Conservation (phyloP, 768 basidiomycete genomes). For the Sarcodon sp. region DNA sequence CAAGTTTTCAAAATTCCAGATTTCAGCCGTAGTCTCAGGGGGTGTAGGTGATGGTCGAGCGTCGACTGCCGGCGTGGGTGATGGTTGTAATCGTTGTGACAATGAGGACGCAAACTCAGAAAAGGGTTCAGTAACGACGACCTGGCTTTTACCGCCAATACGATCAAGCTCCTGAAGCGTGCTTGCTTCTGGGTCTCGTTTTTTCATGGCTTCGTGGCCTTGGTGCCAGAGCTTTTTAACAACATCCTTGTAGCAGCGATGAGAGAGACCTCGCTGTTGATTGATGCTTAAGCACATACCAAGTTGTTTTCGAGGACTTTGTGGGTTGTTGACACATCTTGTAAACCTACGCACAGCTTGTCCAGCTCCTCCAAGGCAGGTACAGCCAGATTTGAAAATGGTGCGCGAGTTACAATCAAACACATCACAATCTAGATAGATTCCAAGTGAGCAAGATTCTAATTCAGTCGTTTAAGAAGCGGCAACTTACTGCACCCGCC, state of each 20-base stretch:
- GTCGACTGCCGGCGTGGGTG: neutral
- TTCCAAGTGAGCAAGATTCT: neutral
- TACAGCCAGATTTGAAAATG: conserved; percentile 20
- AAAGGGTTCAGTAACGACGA: conserved; percentile 5
- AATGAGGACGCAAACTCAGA: neutral
- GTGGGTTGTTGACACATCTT: conserved; percentile 12
- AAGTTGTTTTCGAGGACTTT: conserved; percentile 15
- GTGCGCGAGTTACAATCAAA: conserved; percentile 22
- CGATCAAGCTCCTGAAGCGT: conserved; percentile 17
- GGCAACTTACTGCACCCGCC: conserved; percentile 44
- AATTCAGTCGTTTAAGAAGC: neutral
- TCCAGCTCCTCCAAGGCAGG: conserved; percentile 24
- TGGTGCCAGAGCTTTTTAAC: conserved; percentile 17
- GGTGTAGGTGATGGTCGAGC: neutral
- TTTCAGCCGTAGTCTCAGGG: conserved; percentile 1
- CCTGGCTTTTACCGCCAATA: conserved; percentile 18
- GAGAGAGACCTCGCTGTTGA: neutral
- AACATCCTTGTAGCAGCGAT: conserved; percentile 9
- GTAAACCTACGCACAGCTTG: conserved; percentile 16
- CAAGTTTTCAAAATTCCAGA: conserved; percentile 15
- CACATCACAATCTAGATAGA: conserved; percentile 28
- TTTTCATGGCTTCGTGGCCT: conserved; percentile 16
- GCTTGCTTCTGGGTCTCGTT: conserved; percentile 5
- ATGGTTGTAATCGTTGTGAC: neutral
- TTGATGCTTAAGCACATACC: conserved; percentile 4